Conservation (phyloP, 257 asterid species). For the Jacaranda mimosifolia region DNA sequence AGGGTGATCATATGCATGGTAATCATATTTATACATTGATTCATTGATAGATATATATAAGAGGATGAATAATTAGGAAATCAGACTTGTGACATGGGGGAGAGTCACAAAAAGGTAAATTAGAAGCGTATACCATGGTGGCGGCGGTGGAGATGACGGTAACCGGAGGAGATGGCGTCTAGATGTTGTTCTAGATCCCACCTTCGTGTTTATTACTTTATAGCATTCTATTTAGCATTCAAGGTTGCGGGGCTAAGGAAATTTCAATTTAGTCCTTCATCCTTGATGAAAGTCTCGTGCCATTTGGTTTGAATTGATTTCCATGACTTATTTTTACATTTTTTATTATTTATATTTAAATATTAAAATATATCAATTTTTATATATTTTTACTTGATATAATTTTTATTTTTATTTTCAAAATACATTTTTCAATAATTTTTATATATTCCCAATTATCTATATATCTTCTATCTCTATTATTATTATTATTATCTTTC, state of each 20-base stretch:
- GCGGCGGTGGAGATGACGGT: conserved; percentile 21
- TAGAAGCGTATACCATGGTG: conserved; percentile 38
- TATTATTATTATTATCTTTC: no score
- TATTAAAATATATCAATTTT: no score
- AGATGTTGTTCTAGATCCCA: conserved; percentile 29
- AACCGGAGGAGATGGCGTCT: conserved; percentile 29
- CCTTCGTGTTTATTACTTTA: conserved; percentile 13
- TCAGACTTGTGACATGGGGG: background rate
- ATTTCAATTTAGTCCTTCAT: conserved; percentile 27
- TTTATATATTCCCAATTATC: no score
- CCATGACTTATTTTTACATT: no score
- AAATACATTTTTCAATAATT: no score
- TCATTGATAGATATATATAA: conserved; percentile 11
- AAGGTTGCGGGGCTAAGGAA: background rate
- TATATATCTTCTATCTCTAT: no score
- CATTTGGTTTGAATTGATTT: no score
- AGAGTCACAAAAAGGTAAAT: conserved; percentile 5
- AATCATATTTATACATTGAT: conserved; percentile 24
- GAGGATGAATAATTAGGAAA: conserved; percentile 6
- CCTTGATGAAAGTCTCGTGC: conserved; percentile 1
- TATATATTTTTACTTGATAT: no score
- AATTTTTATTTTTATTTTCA: no score
- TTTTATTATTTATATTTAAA: no score
- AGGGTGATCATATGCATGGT: background rate
- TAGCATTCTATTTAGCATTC: background rate